A percentile compares a stretch with the other conserved stretches of the same genome.
phyloP scores from a whole-genome alignment of 1,284 basidiomycete species.

The Fomitopsis schrenkii region DNA sequence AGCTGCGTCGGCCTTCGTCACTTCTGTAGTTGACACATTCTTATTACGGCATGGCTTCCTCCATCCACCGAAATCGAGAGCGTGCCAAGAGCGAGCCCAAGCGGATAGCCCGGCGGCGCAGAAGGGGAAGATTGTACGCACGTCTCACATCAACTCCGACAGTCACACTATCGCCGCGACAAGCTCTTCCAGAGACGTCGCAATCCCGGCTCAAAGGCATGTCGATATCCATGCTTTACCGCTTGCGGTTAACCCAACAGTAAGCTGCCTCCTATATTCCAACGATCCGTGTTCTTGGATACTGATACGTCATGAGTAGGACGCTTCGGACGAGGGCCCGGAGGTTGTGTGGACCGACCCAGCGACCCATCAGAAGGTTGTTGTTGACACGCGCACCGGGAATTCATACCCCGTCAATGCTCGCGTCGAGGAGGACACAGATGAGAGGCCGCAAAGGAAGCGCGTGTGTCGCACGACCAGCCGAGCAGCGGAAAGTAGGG shows the following conservation, averaged over 20 bases:
- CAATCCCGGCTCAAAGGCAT: neutral
- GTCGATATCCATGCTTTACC: neutral
- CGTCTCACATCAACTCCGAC: neutral
- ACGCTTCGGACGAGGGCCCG: neutral
- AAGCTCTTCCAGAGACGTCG: neutral
- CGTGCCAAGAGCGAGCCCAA: neutral
- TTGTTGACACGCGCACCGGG: constrained; percentile 65
- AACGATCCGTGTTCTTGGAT: neutral
- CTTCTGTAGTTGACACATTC: constrained; percentile 58
- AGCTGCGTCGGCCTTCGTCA: constrained; percentile 50
- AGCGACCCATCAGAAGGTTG: constrained; percentile 58
- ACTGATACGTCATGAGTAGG: neutral
- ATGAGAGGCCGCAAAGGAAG: constrained; percentile 2
- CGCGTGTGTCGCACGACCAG: neutral
- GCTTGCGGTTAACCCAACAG: neutral
- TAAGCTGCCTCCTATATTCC: neutral
- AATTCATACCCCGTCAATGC: constrained; percentile 43
- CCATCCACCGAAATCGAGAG: neutral
- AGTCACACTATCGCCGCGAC: neutral
- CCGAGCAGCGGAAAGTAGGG: neutral
- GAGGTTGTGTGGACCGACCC: constrained; percentile 54
- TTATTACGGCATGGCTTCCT: constrained; percentile 63
- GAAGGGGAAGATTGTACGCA: constrained; percentile 12
- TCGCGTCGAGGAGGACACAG: constrained; percentile 10
- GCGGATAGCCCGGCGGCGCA: constrained; percentile 14